Base-by-base conservation (phyloP, 768 basidiomycete species). In the Phallus indusiatus region DNA sequence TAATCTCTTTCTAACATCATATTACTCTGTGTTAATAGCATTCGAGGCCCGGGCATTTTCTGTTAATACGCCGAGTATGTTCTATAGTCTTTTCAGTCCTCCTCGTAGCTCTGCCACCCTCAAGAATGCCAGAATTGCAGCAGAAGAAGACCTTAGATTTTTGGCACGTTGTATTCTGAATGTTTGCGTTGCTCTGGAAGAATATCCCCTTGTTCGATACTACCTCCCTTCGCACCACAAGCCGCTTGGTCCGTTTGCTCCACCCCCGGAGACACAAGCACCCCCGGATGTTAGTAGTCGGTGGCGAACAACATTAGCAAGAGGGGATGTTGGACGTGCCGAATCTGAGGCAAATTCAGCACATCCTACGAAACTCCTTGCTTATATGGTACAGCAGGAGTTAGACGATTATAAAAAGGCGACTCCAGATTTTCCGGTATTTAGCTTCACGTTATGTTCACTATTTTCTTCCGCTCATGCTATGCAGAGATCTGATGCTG, bases 171-270 rank as follows among this genome's bases (percentile, higher is more conserved):
- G 78, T 94, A 86, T 99, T 63, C 71, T 91, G 24, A 96, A 97
- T 65, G 72, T 94, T 3, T 91, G 94, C 70, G 86, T 96, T 16
- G 83, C 90, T 0, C 72, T 98, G 28, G 88, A 92, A 66, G 96
- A 99, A 69, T 90, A 86, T 66, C 96, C 96, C 0, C 87, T 82
- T 68, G 86, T 98, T 64, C 87, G 95, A 34, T 98, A 95, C 73
- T 97, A 96, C 69, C 73, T 89, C 55, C 92, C 95, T 5, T 74
- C 83, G 12, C 81, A 88, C 62, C 92, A 94, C 66, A 76, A 78
- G 1, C 94, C 94, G 0, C 78, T 97, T 14, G 92, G 93, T 14
- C 82, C 93, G 2, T 81, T 97, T 56, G 85, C 86, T 58, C 86
- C 85, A 1, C 80, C 85, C 5, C 82, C 84, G 5, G 57, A 59